Base-by-base conservation (phyloP, 2,329 filamentous ascomycete genomes). In the Ophiostoma triangulosporum region DNA sequence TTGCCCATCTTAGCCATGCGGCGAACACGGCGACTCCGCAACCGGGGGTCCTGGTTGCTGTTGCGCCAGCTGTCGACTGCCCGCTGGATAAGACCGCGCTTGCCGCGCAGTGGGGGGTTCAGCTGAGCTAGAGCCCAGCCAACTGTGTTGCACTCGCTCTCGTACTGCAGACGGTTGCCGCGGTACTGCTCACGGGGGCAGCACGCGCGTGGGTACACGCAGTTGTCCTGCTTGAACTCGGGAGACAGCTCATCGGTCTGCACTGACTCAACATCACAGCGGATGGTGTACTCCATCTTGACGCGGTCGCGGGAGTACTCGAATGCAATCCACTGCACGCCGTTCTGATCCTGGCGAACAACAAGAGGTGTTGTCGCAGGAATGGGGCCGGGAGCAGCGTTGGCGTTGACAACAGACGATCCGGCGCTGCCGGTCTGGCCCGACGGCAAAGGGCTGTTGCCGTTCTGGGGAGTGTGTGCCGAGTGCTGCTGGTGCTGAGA, bases 271-370 rank as follows among this genome's bases (percentile, higher is more conserved):
- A 97, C 93, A 62, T 97, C 93, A 66, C 93, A 97, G 51, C 93
- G 84, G 63, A 98, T 98, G 1, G 90, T 96, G 70, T 98, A 98
- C 69, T 97, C 90, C 89, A 97, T 95, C 80, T 98, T 98, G 60
- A 97, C 90, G 46, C 91, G 79, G 65, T 98, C 91, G 57, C 91
- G 82, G 11, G 91, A 97, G 67, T 98, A 98, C 68, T 98, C 93
- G 58, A 97, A 98, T 0, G 89, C 89, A 63, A 97, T 97, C 93
- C 93, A 97, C 68, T 97, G 93, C 6, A 97, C 91, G 8, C 93
- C 93, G 60, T 95, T 97, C 64, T 88, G 86, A 63, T 97, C 93
- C 68, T 97, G 91, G 60, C 90, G 77, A 24, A 97, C 91, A 8
- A 97, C 90, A 8, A 96, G 74, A 0, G 93, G 93, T 0, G 93